Conservation (phyloP, 495 filamentous ascomycete species). For the Xylona heveae region DNA sequence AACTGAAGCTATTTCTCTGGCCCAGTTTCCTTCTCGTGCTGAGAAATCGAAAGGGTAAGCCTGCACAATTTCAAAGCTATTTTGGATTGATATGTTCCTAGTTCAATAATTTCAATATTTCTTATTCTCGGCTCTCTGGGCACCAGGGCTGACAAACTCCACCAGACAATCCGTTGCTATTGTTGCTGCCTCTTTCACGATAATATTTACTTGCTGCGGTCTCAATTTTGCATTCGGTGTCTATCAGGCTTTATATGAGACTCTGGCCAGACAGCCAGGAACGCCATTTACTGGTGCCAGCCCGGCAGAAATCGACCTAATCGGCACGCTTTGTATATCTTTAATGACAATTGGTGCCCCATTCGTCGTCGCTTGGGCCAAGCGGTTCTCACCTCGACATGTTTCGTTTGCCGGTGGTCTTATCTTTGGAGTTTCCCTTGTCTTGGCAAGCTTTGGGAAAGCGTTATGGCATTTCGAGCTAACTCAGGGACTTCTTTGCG, state of each 20-base stretch:
- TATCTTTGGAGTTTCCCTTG: slow-evolving; percentile 11
- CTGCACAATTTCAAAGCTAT: too few species aligned
- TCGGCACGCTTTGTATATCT: slow-evolving; percentile 21
- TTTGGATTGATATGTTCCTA: too few species aligned
- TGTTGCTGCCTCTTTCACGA: slow-evolving; percentile 13
- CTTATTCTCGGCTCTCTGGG: too few species aligned
- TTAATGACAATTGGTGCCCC: slow-evolving; percentile 25
- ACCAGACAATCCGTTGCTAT: too few species aligned
- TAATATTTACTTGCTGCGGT: slow-evolving; percentile 21
- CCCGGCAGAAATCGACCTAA: slow-evolving; percentile 20
- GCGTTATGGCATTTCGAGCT: slow-evolving; percentile 21
- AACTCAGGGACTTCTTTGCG: slow-evolving; percentile 19
- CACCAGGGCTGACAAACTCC: too few species aligned
- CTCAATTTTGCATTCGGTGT: slow-evolving; percentile 24
- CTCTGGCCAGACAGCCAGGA: slow-evolving; percentile 12
- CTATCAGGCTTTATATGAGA: slow-evolving; percentile 24
- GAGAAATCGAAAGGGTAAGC: too few species aligned
- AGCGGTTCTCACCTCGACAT: slow-evolving; percentile 15
- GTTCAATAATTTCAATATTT: too few species aligned
- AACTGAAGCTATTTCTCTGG: too few species aligned
- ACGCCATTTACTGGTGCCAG: slow-evolving; percentile 19
- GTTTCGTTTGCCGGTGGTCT: slow-evolving; percentile 15
- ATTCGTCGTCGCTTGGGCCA: slow-evolving; percentile 17
- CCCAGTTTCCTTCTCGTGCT: too few species aligned
- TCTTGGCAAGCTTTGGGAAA: slow-evolving; percentile 18